Base-by-base conservation (phyloP, 495 filamentous ascomycete species). In the Friedmanniomyces endolithicus region DNA sequence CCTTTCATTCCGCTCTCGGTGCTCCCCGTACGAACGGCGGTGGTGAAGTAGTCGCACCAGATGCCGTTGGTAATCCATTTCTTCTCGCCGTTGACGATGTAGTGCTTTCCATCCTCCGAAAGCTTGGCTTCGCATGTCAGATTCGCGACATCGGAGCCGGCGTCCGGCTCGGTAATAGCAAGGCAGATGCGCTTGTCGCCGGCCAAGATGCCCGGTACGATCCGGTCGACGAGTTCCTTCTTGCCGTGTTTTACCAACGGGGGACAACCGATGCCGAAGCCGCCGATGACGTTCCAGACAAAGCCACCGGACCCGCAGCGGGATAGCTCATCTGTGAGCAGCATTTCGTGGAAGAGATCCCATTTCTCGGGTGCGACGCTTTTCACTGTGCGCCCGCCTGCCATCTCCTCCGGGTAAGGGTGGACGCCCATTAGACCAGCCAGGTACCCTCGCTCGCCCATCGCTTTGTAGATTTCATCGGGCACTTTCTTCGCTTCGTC, bases 61-160 rank as follows among this genome's bases (percentile, higher is more conserved):
- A 39, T 31, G 17, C 12, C 17, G 24, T 50, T 50, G 24, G 23
- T 50, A 16, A 25, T 52, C 17, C 92, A 97, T 71, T 98, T 98
- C 83, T 98, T 97, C 78, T 96, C 92, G 40, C 92, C 92, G 67
- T 97, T 98, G 70, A 98, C 92, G 56, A 98, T 96, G 70, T 94
- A 98, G 70, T 96, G 87, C 77, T 96, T 98, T 65, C 92, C 92
- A 66, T 96, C 90, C 61, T 87, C 81, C 50, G 76, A 83, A 41
- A 95, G 83, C 74, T 94, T 94, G 25, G 92, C 92, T 75, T 95
- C 89, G 67, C 90, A 96, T 23, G 82, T 90, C 37, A 98, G 70
- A 71, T 94, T 96, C 50, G 92, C 92, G 16, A 98, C 92, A 68
- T 98, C 92, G 66, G 78, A 79, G 27, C 83, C 86, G 73, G 87